Conservation (phyloP, 2,329 filamentous ascomycete genomes). For the Beauveria australis region DNA sequence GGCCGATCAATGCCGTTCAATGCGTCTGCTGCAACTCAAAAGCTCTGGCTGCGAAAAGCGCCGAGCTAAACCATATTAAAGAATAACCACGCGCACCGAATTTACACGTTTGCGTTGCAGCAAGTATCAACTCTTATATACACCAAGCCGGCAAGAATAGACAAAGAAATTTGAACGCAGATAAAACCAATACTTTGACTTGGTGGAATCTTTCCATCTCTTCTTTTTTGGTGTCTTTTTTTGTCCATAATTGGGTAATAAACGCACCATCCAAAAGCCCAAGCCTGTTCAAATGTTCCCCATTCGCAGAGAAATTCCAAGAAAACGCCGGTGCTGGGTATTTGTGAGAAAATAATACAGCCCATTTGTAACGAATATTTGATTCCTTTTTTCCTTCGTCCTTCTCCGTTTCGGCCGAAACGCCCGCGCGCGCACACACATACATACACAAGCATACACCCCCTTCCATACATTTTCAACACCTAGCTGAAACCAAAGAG, state of each 20-base stretch:
- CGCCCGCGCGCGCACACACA: neutral
- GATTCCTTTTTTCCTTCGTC: neutral
- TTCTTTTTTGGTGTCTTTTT: neutral
- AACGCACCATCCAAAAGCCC: neutral
- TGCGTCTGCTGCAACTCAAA: neutral
- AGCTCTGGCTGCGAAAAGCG: neutral
- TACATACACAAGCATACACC: neutral
- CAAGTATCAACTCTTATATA: neutral
- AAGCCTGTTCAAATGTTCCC: neutral
- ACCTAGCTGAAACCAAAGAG: neutral
- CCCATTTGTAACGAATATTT: constrained; percentile 5
- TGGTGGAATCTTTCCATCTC: neutral
- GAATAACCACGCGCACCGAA: neutral
- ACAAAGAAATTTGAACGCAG: neutral
- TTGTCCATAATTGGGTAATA: neutral
- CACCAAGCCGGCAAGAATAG: neutral
- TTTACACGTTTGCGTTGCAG: neutral
- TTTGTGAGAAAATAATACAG: constrained; percentile 8
- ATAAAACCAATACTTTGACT: neutral
- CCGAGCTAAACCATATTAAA: neutral
- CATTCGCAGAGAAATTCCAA: neutral
- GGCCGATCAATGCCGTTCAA: neutral
- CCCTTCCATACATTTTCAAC: neutral
- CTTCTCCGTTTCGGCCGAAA: neutral
- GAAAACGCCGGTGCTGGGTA: constrained; percentile 7